Percentiles rank a stretch among this genome's conserved stretches.
phyloP scores from a whole-genome alignment of 1,284 basidiomycete species.

The Cystobasidiaceae sp. region DNA sequence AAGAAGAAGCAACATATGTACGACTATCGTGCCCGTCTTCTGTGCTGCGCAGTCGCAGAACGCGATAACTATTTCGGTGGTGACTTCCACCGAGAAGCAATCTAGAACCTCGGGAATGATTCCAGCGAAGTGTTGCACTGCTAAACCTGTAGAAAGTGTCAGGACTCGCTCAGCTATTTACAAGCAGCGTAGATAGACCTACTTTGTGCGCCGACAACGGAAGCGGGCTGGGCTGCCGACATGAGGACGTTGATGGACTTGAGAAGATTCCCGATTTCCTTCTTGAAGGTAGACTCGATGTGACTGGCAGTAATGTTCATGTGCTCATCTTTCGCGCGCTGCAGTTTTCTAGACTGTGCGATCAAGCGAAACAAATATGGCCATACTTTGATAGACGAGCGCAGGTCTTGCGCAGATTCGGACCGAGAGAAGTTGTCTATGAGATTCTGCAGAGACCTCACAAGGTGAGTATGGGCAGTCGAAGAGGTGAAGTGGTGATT shows the following conservation, averaged over 20 bases:
- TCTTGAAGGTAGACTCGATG: constrained; percentile 76
- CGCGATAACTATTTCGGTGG: constrained; percentile 71
- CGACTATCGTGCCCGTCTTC: constrained; percentile 75
- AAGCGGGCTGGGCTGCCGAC: constrained; percentile 67
- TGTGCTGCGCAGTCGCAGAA: constrained; percentile 80
- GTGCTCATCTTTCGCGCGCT: constrained; percentile 70
- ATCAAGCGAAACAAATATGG: constrained; percentile 94
- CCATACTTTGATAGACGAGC: constrained; percentile 92
- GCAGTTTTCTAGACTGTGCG: constrained; percentile 76
- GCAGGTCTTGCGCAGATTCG: constrained; percentile 70
- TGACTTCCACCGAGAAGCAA: constrained; percentile 70
- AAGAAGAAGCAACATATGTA: constrained; percentile 92
- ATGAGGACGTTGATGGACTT: constrained; percentile 82
- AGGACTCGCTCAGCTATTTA: neutral
- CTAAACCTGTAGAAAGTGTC: constrained; percentile 37
- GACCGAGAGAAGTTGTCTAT: constrained; percentile 66
- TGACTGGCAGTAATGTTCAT: constrained; percentile 79
- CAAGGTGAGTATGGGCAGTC: constrained; percentile 70
- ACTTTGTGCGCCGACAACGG: constrained; percentile 93
- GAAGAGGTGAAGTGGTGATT: constrained; percentile 76
- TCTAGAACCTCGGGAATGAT: constrained; percentile 81
- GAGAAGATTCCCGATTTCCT: constrained; percentile 51
- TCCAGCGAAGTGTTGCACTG: constrained; percentile 84
- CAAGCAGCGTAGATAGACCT: constrained; percentile 47
- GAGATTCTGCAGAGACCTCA: constrained; percentile 78